Conservation (phyloP, 2,329 filamentous ascomycete genomes). For the Beauveria scarabaeidicola region DNA sequence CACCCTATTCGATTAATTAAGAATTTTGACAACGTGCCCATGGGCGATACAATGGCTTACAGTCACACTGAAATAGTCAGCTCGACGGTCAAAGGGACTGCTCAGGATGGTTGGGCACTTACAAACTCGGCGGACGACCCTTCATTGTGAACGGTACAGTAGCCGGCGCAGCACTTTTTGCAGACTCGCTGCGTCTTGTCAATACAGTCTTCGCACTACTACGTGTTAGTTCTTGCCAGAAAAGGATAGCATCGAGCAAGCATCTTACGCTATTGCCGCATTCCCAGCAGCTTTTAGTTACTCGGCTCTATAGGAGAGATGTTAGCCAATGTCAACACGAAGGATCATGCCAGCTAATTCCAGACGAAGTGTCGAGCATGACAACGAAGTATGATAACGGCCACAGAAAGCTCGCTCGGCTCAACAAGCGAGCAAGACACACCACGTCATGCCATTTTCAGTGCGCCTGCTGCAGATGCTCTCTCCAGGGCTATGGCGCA, state of each 20-base stretch:
- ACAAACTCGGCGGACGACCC: conserved; percentile 60
- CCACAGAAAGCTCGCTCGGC: neutral
- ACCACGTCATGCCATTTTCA: neutral
- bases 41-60: conserved; percentile 10
- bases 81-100: neutral
- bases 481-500: neutral
- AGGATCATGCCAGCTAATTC: neutral
- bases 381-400: neutral
- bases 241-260: no score
- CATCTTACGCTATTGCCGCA: conserved; percentile 67
- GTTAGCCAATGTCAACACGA: neutral
- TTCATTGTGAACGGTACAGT: conserved; percentile 77
- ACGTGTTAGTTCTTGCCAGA: neutral
- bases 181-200: conserved; percentile 62
- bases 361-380: neutral
- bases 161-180: conserved; percentile 64
- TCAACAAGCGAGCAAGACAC: neutral
- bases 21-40: neutral
- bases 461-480: neutral
- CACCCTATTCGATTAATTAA: conserved; percentile 23
- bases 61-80: conserved; percentile 23
- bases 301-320: conserved; percentile 39
- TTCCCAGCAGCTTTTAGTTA: conserved; percentile 71
- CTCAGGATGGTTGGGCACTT: conserved; percentile 21
- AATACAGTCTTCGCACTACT: conserved; percentile 68